A percentile compares a stretch with the other conserved stretches of the same genome.
Conservation (phyloP, 139 green algal genomes). For the Yamagishiella unicocca region DNA sequence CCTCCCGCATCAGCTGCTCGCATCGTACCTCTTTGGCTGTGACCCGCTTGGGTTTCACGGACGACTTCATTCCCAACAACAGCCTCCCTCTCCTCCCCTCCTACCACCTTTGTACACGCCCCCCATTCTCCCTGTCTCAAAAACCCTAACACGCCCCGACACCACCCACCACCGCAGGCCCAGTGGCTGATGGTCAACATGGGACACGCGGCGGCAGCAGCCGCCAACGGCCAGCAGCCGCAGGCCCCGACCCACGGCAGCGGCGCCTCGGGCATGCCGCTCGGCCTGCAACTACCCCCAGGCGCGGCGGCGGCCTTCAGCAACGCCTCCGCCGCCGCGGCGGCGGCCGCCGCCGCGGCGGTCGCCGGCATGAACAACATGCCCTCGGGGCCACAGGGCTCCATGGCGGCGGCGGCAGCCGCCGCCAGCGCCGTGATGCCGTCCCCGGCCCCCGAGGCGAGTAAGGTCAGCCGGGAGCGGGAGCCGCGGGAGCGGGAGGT, state of each 20-base stretch:
- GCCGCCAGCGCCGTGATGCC: background rate
- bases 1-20: too few species aligned
- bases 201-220: background rate
- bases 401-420: constrained; percentile 3
- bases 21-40: too few species aligned
- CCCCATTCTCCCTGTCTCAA: too few species aligned
- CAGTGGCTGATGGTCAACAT: constrained; percentile 41
- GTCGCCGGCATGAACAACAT: background rate
- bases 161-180: constrained; percentile 2
- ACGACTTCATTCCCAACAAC: too few species aligned
- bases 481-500: background rate
- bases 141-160: too few species aligned
- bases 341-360: background rate
- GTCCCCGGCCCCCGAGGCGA: background rate
- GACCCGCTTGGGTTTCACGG: too few species aligned
- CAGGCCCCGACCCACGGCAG: background rate
- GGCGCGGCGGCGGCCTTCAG: constrained; percentile 2
- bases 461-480: constrained; percentile 23
- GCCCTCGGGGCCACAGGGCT: background rate
- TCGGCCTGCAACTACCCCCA: constrained; percentile 3
- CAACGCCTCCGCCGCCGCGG: constrained; percentile 2
- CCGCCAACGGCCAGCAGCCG: background rate
- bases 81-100: too few species aligned
- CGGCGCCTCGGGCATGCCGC: background rate
- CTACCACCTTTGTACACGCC: too few species aligned